Percentiles rank a stretch among this genome's conserved stretches.
Evolutionary conservation across 257 asterid genomes (phyloP).

Genomic region (Solanum tacnaense): DNA sequence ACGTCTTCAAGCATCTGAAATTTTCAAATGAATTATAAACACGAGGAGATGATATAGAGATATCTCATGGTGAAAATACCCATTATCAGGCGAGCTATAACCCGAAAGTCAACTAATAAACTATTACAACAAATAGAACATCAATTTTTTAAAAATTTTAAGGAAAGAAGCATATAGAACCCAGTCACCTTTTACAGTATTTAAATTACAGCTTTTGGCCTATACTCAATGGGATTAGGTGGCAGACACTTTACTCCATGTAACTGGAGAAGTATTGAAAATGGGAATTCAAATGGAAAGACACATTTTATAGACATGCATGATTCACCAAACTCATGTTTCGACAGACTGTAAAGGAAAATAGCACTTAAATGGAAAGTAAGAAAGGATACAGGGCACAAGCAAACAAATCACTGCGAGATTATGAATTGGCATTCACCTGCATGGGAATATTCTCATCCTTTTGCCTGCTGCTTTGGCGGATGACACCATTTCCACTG

Average conservation of each 20-base stretch:
- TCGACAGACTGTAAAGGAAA: background rate
- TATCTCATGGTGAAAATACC: background rate
- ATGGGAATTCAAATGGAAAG: background rate
- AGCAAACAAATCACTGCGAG: background rate
- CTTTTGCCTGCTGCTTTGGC: constrained; percentile 63
- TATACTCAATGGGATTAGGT: background rate
- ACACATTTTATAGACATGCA: background rate
- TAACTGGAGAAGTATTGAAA: background rate
- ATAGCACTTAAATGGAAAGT: background rate
- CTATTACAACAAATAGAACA: background rate
- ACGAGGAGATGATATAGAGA: background rate
- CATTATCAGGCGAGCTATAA: background rate
- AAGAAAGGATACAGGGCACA: background rate
- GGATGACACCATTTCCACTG: constrained; percentile 59
- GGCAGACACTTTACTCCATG: background rate
- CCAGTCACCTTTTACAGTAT: background rate
- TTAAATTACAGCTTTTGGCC: background rate
- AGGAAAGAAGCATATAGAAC: background rate
- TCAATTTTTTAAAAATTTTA: background rate
- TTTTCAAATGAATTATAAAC: background rate
- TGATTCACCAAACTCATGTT: background rate
- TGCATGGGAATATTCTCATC: constrained; percentile 90
- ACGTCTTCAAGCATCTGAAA: constrained; percentile 88
- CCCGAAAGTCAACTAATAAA: background rate
- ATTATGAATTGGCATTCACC: constrained; percentile 27